Base-by-base conservation (phyloP, 306 rosid genomes). In the Macrotyloma uniflorum region DNA sequence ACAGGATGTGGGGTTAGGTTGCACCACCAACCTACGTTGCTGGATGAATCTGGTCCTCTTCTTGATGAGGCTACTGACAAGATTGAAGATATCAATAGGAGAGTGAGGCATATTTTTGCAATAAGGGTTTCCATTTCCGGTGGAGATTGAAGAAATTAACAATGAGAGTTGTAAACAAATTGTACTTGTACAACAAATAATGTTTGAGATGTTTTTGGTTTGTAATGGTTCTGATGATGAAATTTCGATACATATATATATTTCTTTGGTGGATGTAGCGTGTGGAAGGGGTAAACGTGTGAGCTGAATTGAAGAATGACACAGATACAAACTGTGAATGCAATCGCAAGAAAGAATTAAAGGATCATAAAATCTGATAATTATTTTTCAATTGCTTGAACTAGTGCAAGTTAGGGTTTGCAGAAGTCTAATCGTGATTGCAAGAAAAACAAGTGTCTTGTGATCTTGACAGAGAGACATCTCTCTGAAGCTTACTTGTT, bases 1-100 rank as follows among this genome's bases (percentile, higher is more conserved):
- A 16, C 42, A 0, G 96, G 93, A 67, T 94, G 91, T 11, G 98
- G 98, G 9, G 97, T 92, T 65, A 32, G 81, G 53, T 76, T 61
- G 89, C 98, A 94, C 98, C 98, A 94, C 85, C 81, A 74, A n/a
- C 68, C 80, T 16, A 91, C 83, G 71, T 82, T 57, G 62, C 35
- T 74, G 16, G 67, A 55, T 33, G 86, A 64, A 35, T 9, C 47
- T 9, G 85, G 61, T 40, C 28, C 67, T 40, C 20, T 76, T 82
- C 76, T 83, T 19, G 96, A 80, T 18, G 83, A 49, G 16, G 80
- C 90, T 20, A 74, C 51, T 43, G 81, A 82, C 70, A 85, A 66
- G 55, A 75, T 4, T 63, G 83, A 70, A 24, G 69, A 83, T 5
- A 80, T 63, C 5, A 84, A 51, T 3, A 74, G 2, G 24, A 86